Conservation (phyloP, 306 rosid genomes). For the Vigna unguiculata region DNA sequence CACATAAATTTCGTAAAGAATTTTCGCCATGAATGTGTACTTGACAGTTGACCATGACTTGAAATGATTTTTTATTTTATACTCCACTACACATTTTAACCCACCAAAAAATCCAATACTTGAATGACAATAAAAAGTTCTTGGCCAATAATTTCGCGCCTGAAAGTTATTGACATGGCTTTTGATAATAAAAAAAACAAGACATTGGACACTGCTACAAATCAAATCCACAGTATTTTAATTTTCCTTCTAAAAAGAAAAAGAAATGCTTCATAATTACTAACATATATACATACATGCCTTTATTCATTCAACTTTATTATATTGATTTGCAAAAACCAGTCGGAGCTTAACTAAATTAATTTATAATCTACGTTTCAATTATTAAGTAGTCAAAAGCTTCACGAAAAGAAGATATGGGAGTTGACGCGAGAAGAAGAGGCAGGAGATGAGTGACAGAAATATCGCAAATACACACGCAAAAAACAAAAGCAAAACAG, state of each 20-base stretch:
- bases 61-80: neutral
- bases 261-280: neutral
- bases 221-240: neutral
- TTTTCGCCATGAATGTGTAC: neutral
- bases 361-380: neutral
- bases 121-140: neutral
- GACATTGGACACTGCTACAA: neutral
- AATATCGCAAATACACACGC: conserved; percentile 13
- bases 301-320: conserved; percentile 4
- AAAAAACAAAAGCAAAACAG: conserved; percentile 30
- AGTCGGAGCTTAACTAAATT: neutral
- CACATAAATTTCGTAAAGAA: neutral
- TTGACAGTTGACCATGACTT: conserved; percentile 5
- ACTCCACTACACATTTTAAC: neutral
- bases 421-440: conserved; percentile 38
- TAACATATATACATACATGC: neutral
- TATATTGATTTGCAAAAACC: neutral
- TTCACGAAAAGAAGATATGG: neutral
- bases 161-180: conserved; percentile 28
- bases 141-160: conserved; percentile 22
- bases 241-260: neutral
- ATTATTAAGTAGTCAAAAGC: conserved; percentile 36
- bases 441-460: conserved; percentile 26
- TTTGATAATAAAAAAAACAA: neutral
- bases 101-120: neutral